Percentiles rank a stretch among this genome's conserved stretches.
phyloP scores from a whole-genome alignment of 352 stramenopile species.

The Phytopythium sindhum region DNA sequence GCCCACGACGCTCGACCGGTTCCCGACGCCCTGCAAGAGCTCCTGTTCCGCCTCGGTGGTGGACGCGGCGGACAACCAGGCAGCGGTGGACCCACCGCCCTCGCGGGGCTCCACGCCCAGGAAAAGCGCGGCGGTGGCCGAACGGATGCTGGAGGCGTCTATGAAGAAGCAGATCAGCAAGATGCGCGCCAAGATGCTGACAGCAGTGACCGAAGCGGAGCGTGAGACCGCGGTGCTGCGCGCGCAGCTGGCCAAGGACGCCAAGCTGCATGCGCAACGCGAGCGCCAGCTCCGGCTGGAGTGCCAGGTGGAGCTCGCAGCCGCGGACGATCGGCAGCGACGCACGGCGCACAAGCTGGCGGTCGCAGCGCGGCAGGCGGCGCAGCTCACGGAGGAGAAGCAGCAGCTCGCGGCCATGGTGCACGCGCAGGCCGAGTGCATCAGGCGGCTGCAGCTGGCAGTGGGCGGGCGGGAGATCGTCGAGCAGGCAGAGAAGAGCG shows the following conservation, averaged over 20 bases:
- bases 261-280: slow-evolving; percentile 26
- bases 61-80: slow-evolving; percentile 5
- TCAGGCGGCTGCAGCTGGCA: slow-evolving; percentile 52
- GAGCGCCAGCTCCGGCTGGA: slow-evolving; percentile 54
- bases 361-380: slow-evolving; percentile 29
- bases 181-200: slow-evolving; percentile 5
- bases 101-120: background rate
- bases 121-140: slow-evolving; percentile 6
- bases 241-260: slow-evolving; percentile 37
- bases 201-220: background rate
- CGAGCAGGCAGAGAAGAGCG: slow-evolving; percentile 6
- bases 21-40: slow-evolving; percentile 4
- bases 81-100: background rate
- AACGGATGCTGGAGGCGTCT: slow-evolving; percentile 6
- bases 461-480: slow-evolving; percentile 39
- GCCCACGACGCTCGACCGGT: slow-evolving; percentile 6
- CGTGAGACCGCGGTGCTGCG: slow-evolving; percentile 17
- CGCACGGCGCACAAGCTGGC: slow-evolving; percentile 37
- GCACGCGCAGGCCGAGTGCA: slow-evolving; percentile 35
- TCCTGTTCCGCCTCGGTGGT: background rate
- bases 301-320: slow-evolving; percentile 34
- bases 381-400: slow-evolving; percentile 47
- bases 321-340: slow-evolving; percentile 47
- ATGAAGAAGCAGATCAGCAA: slow-evolving; percentile 3
- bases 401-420: slow-evolving; percentile 34